A percentile compares a stretch with the other conserved stretches of the same genome.
These are phyloP conservation scores for Spongiforma sp. DNA, from an alignment of 1,284 basidiomycete genomes.

Conservation along the genomic window DNA sequence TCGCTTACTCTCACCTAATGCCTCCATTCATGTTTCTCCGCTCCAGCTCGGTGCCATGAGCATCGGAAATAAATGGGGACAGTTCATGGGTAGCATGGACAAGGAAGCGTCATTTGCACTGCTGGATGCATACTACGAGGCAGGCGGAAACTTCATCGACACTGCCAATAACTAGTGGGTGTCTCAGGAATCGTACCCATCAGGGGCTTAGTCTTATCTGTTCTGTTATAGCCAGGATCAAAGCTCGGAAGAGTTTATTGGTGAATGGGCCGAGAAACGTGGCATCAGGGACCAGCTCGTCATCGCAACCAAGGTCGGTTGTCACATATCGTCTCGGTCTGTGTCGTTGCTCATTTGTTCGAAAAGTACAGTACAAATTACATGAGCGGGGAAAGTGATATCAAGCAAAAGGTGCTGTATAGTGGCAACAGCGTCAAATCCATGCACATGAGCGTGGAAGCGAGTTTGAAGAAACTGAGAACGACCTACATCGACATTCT, in stretches of 20 bases:
- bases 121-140: conserved; percentile 45
- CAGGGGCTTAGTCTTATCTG: background rate
- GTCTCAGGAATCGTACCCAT: background rate
- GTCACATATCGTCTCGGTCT: background rate
- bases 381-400: conserved; percentile 22
- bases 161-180: conserved; percentile 42
- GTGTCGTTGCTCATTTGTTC: background rate
- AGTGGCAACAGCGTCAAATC: conserved; percentile 42
- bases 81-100: conserved; percentile 40
- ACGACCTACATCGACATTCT: conserved; percentile 45
- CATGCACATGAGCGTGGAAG: conserved; percentile 38
- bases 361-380: conserved; percentile 39
- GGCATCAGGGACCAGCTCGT: conserved; percentile 51
- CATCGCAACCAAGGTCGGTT: conserved; percentile 48
- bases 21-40: conserved; percentile 57
- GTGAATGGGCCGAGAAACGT: conserved; percentile 50
- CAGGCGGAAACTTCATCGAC: conserved; percentile 46
- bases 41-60: conserved; percentile 61
- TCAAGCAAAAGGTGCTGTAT: conserved; percentile 36
- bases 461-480: conserved; percentile 46
- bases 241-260: conserved; percentile 47
- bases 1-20: conserved; percentile 47
- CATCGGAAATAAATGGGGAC: conserved; percentile 53
- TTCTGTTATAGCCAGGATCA: conserved; percentile 41
- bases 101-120: conserved; percentile 46